A percentile compares a stretch with the other conserved stretches of the same genome.
Conservation (phyloP, 345 rosid genomes). For the Odontarrhena argentea region DNA sequence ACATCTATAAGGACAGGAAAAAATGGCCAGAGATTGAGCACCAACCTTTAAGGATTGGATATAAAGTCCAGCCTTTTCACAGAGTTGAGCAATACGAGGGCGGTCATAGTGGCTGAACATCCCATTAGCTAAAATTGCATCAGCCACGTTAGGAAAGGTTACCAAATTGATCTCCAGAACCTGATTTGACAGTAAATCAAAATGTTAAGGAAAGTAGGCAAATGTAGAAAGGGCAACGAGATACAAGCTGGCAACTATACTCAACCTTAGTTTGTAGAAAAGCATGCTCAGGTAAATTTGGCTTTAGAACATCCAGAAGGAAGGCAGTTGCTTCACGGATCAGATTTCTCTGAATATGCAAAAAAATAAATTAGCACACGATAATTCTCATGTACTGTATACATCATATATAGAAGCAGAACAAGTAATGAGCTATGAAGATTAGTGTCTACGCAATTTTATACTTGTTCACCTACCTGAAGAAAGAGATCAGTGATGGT, state of each 20-base stretch:
- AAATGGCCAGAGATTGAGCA: slow-evolving; percentile 3
- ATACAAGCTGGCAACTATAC: slow-evolving; percentile 3
- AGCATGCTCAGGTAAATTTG: slow-evolving; percentile 91
- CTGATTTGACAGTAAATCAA: slow-evolving; percentile 46
- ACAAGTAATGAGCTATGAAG: slow-evolving; percentile 1
- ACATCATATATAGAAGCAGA: not conserved
- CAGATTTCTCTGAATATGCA: slow-evolving; percentile 72
- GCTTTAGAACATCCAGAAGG: slow-evolving; percentile 93
- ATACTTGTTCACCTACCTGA: slow-evolving; percentile 60
- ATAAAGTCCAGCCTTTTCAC: slow-evolving; percentile 98
- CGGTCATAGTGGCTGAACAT: slow-evolving; percentile 99
- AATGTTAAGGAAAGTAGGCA: slow-evolving; percentile 15
- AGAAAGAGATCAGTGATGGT: slow-evolving; percentile 98
- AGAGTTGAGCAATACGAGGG: slow-evolving; percentile 94
- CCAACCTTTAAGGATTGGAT: slow-evolving; percentile 87
- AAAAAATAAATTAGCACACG: slow-evolving; percentile 14
- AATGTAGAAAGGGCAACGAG: slow-evolving; percentile 2
- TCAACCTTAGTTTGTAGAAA: slow-evolving; percentile 88
- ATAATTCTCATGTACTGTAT: slow-evolving; percentile 1
- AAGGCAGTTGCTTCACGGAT: slow-evolving; percentile 99
- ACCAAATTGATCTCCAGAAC: slow-evolving; percentile 98
- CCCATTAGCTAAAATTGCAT: slow-evolving; percentile 94
- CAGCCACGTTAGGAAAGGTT: slow-evolving; percentile 98
- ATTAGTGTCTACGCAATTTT: not conserved
- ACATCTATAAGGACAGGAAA: slow-evolving; percentile 4